These are phyloP conservation scores for Sclerotinia borealis DNA, from an alignment of 2,329 filamentous ascomycete species.

Conservation along the genomic window DNA sequence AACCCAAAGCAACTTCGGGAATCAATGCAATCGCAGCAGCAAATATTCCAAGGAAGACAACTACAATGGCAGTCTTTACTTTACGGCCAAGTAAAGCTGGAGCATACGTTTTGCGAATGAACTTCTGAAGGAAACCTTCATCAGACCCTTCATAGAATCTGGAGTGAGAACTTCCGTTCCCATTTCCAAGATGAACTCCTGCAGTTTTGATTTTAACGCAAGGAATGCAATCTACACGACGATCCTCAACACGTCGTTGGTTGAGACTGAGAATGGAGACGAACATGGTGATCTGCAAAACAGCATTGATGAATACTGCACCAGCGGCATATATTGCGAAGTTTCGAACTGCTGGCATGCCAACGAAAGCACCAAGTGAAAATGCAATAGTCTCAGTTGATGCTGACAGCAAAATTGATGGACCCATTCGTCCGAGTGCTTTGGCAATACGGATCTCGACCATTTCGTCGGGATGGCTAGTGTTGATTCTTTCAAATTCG, in stretches of 20 bases:
- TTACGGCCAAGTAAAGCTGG: conserved; percentile 74
- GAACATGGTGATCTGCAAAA: conserved; percentile 97
- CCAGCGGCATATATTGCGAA: conserved; percentile 96
- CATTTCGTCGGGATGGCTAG: conserved; percentile 81
- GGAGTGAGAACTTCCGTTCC: conserved; percentile 48
- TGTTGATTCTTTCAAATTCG: conserved; percentile 92
- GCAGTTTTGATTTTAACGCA: conserved; percentile 77
- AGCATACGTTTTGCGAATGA: conserved; percentile 87
- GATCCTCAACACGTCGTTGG: conserved; percentile 81
- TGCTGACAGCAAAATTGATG: conserved; percentile 93
- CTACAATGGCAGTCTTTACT: conserved; percentile 68
- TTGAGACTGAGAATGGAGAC: conserved; percentile 87
- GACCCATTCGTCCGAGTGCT: conserved; percentile 91
- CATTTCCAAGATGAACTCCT: conserved; percentile 56
- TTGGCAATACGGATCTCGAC: conserved; percentile 81
- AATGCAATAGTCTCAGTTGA: conserved; percentile 92
- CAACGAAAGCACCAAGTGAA: conserved; percentile 84
- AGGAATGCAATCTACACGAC: conserved; percentile 86
- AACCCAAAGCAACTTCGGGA: conserved; percentile 75
- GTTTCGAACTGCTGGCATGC: conserved; percentile 96
- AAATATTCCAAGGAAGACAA: conserved; percentile 81
- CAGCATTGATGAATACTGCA: conserved; percentile 91
- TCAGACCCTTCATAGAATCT: conserved; percentile 53
- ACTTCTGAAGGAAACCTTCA: conserved; percentile 75
- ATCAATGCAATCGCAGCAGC: conserved; percentile 79